Percentiles rank a stretch among this genome's conserved stretches.
Evolutionary conservation across 2,329 filamentous ascomycete genomes (phyloP).

Genomic region (Hypoxylon sp.): DNA sequence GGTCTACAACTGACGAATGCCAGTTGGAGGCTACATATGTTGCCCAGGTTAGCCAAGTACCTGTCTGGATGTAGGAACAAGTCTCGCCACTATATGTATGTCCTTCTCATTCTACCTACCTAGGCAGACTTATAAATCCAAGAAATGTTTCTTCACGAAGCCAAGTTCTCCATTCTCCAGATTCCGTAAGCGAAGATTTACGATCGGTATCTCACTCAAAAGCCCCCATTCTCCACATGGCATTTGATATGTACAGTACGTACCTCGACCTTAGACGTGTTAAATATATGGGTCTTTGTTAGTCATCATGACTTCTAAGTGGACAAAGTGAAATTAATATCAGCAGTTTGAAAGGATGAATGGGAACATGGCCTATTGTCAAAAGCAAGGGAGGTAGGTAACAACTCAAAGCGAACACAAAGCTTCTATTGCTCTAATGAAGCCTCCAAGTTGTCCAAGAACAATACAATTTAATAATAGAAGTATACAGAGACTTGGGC

Average conservation of each 20-base stretch:
- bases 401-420: neutral
- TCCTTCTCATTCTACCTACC: neutral
- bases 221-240: neutral
- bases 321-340: neutral
- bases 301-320: neutral
- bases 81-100: neutral
- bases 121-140: too few relatives aligned
- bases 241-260: neutral
- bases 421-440: neutral
- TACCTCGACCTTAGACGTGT: neutral
- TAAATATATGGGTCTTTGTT: neutral
- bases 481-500: too few relatives aligned
- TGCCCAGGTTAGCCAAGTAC: too few relatives aligned
- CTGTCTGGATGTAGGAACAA: too few relatives aligned
- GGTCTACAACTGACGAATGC: neutral
- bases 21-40: neutral
- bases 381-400: too few relatives aligned
- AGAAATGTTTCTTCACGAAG: neutral
- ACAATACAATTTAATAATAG: neutral
- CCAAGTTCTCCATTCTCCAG: neutral
- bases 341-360: neutral
- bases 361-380: neutral
- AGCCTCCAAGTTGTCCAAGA: neutral
- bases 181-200: neutral
- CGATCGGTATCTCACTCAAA: neutral